phyloP scores from a whole-genome alignment of 768 basidiomycete genomes.

The Hirschioporus abietinus region DNA sequence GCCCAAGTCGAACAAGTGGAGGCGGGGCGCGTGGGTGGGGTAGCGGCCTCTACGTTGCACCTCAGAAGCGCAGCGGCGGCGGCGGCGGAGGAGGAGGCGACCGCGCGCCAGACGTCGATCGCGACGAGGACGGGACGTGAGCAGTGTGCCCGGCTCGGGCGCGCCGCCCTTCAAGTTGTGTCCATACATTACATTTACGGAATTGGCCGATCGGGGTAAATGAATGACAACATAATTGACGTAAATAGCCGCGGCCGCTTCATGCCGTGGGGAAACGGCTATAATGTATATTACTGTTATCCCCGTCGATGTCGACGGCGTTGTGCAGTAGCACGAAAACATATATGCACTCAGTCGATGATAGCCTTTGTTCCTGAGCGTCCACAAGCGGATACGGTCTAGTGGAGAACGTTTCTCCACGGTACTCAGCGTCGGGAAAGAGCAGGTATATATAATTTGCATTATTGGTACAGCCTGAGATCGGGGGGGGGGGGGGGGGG shows the following conservation, averaged over 20 bases:
- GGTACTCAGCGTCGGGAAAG: no score
- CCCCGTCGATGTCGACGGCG: not conserved
- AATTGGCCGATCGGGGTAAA: no score
- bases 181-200: not conserved
- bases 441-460: not conserved
- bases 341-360: not conserved
- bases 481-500: no score
- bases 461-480: not conserved
- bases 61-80: not conserved
- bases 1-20: not conserved
- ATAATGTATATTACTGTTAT: not conserved
- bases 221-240: no score
- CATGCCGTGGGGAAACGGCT: no score
- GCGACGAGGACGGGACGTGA: slow-evolving; percentile 1
- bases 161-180: no score
- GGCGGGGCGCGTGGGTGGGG: not conserved
- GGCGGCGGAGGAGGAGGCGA: not conserved
- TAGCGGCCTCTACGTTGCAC: not conserved
- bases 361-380: no score
- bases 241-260: no score
- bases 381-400: no score
- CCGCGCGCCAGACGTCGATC: not conserved
- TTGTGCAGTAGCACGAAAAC: no score
- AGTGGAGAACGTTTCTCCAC: not conserved
- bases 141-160: no score